Percentiles rank a stretch among this genome's conserved stretches.
Evolutionary conservation across 2,329 filamentous ascomycete species (phyloP).

Genomic region (Pestalotiopsis sp.): DNA sequence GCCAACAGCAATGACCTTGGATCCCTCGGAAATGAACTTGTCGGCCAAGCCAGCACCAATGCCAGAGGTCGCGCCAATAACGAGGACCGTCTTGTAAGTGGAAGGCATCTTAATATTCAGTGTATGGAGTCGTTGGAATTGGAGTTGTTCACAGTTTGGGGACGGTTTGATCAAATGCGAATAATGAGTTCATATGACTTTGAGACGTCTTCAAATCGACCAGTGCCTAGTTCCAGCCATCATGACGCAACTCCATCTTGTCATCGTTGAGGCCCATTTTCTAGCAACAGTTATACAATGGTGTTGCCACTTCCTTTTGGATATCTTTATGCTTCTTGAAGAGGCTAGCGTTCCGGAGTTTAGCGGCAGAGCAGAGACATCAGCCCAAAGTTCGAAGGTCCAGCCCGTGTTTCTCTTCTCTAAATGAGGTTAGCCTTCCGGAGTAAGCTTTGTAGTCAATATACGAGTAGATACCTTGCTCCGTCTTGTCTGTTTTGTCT

Average conservation of each 20-base stretch:
- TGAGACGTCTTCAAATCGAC: not conserved
- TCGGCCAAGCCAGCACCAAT: slow-evolving; percentile 30
- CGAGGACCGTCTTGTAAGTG: slow-evolving; percentile 30
- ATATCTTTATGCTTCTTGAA: not conserved
- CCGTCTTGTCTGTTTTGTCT: not conserved
- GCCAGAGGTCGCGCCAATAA: slow-evolving; percentile 31
- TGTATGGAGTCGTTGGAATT: not conserved
- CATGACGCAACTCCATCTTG: not conserved
- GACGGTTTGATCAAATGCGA: not conserved
- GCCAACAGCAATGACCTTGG: slow-evolving; percentile 59
- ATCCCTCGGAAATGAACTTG: slow-evolving; percentile 43
- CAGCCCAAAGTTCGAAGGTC: not conserved
- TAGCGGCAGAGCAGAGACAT: not conserved
- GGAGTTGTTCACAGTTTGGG: not conserved
- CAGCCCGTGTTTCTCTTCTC: not conserved
- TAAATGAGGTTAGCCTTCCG: not conserved
- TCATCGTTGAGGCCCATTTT: not conserved
- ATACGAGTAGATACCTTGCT: not conserved
- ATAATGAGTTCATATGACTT: not conserved
- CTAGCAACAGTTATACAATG: not conserved
- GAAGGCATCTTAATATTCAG: slow-evolving; percentile 22
- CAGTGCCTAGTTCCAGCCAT: not conserved
- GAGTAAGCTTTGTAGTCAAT: not conserved
- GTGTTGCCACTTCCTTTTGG: not conserved
- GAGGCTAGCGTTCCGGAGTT: not conserved